Conservation (phyloP, 2,329 filamentous ascomycete genomes). For the Diaporthe ampelina region DNA sequence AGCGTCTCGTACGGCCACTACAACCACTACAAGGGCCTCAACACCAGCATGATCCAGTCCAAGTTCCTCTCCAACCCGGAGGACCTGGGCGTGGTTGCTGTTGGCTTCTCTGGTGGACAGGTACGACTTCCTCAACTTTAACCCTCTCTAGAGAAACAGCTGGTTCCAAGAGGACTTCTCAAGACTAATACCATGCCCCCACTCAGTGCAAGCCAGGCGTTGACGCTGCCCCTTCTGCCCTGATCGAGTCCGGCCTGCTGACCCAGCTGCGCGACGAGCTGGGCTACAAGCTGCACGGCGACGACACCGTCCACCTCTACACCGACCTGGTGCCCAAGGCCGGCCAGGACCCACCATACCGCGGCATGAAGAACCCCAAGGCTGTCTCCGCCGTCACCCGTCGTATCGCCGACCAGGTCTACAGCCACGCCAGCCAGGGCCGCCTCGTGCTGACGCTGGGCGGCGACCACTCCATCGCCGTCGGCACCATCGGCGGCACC, state of each 20-base stretch:
- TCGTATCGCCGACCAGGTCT: slow-evolving; percentile 85
- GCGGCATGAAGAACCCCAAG: slow-evolving; percentile 94
- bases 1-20: slow-evolving; percentile 42
- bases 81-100: slow-evolving; percentile 91
- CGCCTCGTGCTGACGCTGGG: slow-evolving; percentile 93
- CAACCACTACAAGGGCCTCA: slow-evolving; percentile 54
- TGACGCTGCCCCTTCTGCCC: slow-evolving; percentile 88
- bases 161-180: background rate
- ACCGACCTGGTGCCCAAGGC: slow-evolving; percentile 75
- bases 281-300: slow-evolving; percentile 88
- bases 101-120: slow-evolving; percentile 97
- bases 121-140: slow-evolving; percentile 62
- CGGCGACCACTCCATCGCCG: slow-evolving; percentile 96
- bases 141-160: background rate
- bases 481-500: slow-evolving; percentile 90
- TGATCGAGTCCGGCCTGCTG: slow-evolving; percentile 90
- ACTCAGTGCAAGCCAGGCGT: slow-evolving; percentile 88
- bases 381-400: slow-evolving; percentile 88
- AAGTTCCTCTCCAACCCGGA: slow-evolving; percentile 86
- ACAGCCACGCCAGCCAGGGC: slow-evolving; percentile 85
- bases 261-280: slow-evolving; percentile 87
- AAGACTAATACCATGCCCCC: background rate
- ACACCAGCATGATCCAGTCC: slow-evolving; percentile 67
- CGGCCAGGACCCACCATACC: slow-evolving; percentile 79
- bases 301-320: slow-evolving; percentile 87